These are phyloP conservation scores for Nicotiana rustica DNA, from an alignment of 305 asterid species.

Conservation along the genomic window DNA sequence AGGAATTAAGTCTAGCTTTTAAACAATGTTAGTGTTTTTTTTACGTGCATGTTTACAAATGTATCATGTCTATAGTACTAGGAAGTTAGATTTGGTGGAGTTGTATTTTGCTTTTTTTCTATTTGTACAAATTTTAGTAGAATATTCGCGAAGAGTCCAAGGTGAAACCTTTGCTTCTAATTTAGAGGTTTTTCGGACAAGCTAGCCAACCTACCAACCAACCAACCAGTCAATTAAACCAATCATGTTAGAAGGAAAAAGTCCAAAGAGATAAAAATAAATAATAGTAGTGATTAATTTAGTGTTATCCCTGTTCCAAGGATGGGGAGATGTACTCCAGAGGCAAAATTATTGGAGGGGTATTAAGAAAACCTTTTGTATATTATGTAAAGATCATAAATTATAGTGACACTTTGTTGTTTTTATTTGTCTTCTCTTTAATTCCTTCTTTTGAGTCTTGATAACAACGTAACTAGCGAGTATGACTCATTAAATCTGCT, in stretches of 20 bases:
- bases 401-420: not conserved
- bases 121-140: constrained; percentile 20
- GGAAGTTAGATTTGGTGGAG: constrained; percentile 25
- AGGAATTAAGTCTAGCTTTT: not conserved
- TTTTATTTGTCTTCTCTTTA: not conserved
- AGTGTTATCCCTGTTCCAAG: constrained; percentile 37
- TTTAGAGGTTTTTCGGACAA: constrained; percentile 29
- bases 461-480: no score
- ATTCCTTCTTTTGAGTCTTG: not conserved
- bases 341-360: constrained; percentile 37
- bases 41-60: constrained; percentile 33
- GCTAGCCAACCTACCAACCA: constrained; percentile 29
- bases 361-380: constrained; percentile 37
- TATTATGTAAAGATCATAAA: constrained; percentile 37
- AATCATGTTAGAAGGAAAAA: not conserved
- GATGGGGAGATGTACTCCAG: constrained; percentile 34
- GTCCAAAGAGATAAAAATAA: not conserved
- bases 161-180: constrained; percentile 14
- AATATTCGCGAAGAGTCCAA: constrained; percentile 33
- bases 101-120: not conserved
- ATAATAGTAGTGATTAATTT: not conserved
- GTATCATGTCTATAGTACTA: constrained; percentile 30
- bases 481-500: no score
- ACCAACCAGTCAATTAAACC: constrained; percentile 2
- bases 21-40: not conserved